Percentiles rank a stretch among this genome's conserved stretches.
Conservation (phyloP, 192 early-diverging fungal species). For the Backusella psychrophila region DNA sequence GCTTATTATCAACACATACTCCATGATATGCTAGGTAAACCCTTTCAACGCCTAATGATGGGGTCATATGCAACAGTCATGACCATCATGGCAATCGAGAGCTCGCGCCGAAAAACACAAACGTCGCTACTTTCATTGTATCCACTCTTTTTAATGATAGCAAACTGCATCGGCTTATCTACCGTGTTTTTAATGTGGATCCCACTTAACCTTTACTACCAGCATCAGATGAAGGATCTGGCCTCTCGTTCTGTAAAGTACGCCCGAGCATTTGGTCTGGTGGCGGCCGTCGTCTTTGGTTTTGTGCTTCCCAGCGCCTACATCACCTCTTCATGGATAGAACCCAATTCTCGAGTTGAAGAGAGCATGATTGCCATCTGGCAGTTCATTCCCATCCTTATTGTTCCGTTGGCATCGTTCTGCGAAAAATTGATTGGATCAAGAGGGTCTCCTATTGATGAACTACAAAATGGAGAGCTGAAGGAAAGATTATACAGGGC, state of each 20-base stretch:
- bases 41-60: not conserved
- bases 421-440: not conserved
- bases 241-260: not conserved
- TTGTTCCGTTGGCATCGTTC: not conserved
- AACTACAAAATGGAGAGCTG: not conserved
- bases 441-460: not conserved
- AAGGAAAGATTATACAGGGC: slow-evolving; percentile 3
- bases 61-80: not conserved
- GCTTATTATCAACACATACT: slow-evolving; percentile 8
- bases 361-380: not conserved
- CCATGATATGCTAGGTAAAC: slow-evolving; percentile 8
- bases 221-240: not conserved
- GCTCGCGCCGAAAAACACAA: not conserved
- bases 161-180: slow-evolving; percentile 8
- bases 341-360: not conserved
- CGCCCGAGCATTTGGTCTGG: not conserved
- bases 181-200: slow-evolving; percentile 1
- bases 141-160: not conserved
- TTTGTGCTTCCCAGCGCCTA: not conserved
- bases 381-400: slow-evolving; percentile 4
- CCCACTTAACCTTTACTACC: slow-evolving; percentile 7
- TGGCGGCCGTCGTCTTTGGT: not conserved
- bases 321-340: not conserved
- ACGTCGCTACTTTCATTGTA: not conserved
- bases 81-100: slow-evolving; percentile 17